Evolutionary conservation across 2,329 filamentous ascomycete species (phyloP).

Genomic region (Botrytis byssoidea): DNA sequence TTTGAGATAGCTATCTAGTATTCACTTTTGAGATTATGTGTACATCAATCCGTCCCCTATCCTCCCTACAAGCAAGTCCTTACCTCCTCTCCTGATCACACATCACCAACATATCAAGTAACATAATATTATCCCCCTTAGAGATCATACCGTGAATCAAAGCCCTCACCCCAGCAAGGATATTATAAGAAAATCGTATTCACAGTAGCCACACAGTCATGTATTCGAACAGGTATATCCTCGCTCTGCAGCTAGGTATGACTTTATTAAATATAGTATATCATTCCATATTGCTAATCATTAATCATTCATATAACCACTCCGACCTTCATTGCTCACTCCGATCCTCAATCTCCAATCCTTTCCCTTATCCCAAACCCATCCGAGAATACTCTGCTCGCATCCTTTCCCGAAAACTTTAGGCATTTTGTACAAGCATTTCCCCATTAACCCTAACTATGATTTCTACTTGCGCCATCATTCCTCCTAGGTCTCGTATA

Average conservation of each 20-base stretch:
- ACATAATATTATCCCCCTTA: neutral
- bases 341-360: neutral
- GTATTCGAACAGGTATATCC: neutral
- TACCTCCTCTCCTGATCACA: neutral
- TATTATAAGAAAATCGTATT: neutral
- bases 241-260: neutral
- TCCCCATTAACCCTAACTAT: neutral
- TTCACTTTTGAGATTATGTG: neutral
- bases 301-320: neutral
- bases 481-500: conserved; percentile 1
- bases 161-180: neutral
- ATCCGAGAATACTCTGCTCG: neutral
- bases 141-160: neutral
- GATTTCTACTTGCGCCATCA: neutral
- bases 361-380: neutral
- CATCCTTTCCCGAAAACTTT: neutral
- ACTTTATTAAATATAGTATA: neutral
- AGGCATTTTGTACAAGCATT: neutral
- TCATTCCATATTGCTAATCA: neutral
- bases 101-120: neutral
- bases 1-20: neutral
- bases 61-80: neutral
- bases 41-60: neutral
- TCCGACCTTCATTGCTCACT: neutral
- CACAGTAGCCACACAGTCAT: neutral